Percentiles rank a stretch among this genome's conserved stretches.
These are phyloP conservation scores for Quercus rubra DNA, from an alignment of 306 rosid species.

Conservation along the genomic window DNA sequence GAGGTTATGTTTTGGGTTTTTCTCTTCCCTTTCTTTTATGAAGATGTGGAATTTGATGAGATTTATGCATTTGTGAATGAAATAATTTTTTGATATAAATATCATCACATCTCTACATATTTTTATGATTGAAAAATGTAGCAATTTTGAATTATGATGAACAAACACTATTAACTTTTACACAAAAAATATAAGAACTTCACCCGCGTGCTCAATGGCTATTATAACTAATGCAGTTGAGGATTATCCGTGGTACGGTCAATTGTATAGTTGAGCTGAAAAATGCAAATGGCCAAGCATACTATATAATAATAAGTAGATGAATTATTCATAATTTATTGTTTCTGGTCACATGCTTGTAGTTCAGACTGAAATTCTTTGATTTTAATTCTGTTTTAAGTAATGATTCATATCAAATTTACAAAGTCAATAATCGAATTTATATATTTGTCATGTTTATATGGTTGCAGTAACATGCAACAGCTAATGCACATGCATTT, in stretches of 20 bases:
- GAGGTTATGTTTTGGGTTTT: too few relatives aligned
- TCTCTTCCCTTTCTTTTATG: too few relatives aligned
- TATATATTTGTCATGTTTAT: neutral
- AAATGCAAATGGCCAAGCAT: neutral
- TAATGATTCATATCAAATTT: neutral
- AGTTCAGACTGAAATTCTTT: neutral
- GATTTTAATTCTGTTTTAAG: neutral
- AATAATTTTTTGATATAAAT: too few relatives aligned
- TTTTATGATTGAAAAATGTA: too few relatives aligned
- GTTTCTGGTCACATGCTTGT: neutral
- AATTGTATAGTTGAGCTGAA: neutral
- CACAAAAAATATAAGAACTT: too few relatives aligned
- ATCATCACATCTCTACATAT: too few relatives aligned
- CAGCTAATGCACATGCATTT: conserved; percentile 23
- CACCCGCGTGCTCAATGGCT: accelerated
- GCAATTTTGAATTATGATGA: too few relatives aligned
- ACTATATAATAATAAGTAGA: too few relatives aligned
- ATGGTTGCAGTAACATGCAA: conserved; percentile 39
- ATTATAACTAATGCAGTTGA: neutral
- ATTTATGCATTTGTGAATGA: too few relatives aligned
- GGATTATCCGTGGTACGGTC: neutral
- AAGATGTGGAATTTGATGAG: too few relatives aligned
- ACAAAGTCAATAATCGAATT: conserved; percentile 16
- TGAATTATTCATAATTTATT: neutral
- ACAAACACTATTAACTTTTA: too few relatives aligned